Base-by-base conservation (phyloP, 176 grass and related monocot species). In the Oryza meyeriana region DNA sequence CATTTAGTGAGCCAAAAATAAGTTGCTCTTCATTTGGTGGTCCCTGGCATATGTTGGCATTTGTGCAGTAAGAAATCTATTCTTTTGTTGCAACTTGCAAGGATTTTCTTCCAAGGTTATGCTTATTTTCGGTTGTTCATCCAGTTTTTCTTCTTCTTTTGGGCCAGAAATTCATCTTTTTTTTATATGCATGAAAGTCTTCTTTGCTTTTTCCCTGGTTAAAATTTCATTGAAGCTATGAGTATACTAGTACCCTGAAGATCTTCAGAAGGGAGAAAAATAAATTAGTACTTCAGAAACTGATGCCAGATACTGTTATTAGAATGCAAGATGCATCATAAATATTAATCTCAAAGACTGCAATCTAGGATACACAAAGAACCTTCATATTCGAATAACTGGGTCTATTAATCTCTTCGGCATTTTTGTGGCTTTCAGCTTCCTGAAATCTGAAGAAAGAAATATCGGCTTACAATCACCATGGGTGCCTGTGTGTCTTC, bases 401-500 rank as follows among this genome's bases (percentile, higher is more conserved):
- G 41, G 8, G 12, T 17, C 32, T 6, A 17, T 77, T 84, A 68
- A 85, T 71, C 13, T 13, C 71, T 77, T 17, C 40, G 18, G 11
- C 12, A 72, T 93, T 68, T 89, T 32, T 83, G 16, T 38, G 72
- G 55, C 18, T 27, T 65, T 39, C 74, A 91, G 82, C 47, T 83
- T 82, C 65, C 26, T 91, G 34, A 57, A 66, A 12, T 66, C 74
- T 66, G 69, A 75, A 73, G 59, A 78, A 68, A 22, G 59, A 82
- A 74, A 75, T 24, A 35, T 78, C 33, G 36, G 80, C 30, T 5
- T 78, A 32, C 67, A 68, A 59, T 36, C 69, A 89, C 39, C 45
- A 94, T 94, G 92, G 92, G 92, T 20, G 78, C 89, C 29, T 94
- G 92, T 4, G 72, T 92, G 29, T 94, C 92, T 65, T 85, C 89